These are phyloP conservation scores for Metarhizium sp. DNA, from an alignment of 2,329 filamentous ascomycete genomes.

Conservation along the genomic window DNA sequence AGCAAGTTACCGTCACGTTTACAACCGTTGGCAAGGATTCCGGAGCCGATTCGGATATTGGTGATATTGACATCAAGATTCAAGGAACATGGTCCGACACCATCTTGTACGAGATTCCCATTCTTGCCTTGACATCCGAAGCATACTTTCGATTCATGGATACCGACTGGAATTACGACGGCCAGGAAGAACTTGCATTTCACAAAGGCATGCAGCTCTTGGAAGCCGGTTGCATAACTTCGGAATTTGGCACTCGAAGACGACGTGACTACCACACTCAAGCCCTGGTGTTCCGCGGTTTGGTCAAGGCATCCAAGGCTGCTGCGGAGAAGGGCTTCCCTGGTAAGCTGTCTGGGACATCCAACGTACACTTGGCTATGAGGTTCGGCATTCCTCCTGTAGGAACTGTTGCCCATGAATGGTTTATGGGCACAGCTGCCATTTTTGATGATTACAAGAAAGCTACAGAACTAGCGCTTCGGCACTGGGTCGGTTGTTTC, in stretches of 20 bases:
- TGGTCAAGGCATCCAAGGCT: constrained; percentile 70
- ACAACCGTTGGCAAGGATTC: constrained; percentile 44
- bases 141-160: constrained; percentile 98
- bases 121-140: constrained; percentile 85
- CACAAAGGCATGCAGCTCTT: constrained; percentile 71
- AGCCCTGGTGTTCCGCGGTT: constrained; percentile 77
- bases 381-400: constrained; percentile 76
- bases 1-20: constrained; percentile 71
- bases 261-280: constrained; percentile 93
- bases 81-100: constrained; percentile 87
- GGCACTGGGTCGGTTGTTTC: constrained; percentile 87
- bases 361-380: constrained; percentile 96
- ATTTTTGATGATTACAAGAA: constrained; percentile 76
- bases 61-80: constrained; percentile 68
- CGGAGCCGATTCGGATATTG: constrained; percentile 54
- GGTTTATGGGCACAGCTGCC: constrained; percentile 98
- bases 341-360: constrained; percentile 78
- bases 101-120: constrained; percentile 93
- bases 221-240: constrained; percentile 76
- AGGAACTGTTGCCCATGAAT: constrained; percentile 89
- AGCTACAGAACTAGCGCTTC: constrained; percentile 75
- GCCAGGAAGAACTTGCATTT: constrained; percentile 77
- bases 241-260: constrained; percentile 86
- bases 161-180: constrained; percentile 79
- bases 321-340: constrained; percentile 52